These are phyloP conservation scores for Nicotiana rustica DNA, from an alignment of 305 asterid genomes.

Conservation along the genomic window DNA sequence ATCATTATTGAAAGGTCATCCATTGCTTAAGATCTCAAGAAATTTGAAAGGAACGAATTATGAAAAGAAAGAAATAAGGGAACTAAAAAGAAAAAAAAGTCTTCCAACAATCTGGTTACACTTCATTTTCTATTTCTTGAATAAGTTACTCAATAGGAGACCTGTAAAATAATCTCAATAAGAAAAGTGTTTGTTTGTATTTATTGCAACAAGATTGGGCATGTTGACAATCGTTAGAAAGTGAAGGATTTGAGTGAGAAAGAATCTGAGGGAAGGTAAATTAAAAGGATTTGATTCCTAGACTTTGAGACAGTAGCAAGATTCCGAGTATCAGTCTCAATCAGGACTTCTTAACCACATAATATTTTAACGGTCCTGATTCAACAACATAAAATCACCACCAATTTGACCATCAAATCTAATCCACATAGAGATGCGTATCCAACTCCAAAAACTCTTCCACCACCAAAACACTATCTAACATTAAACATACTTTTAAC, in stretches of 20 bases:
- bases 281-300: conserved; percentile 17
- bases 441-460: not conserved
- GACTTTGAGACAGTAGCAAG: not conserved
- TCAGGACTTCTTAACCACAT: not conserved
- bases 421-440: not conserved
- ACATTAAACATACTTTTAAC: not conserved
- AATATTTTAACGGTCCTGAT: not conserved
- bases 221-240: conserved; percentile 10
- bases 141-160: not conserved
- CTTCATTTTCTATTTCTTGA: not conserved
- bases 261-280: not conserved
- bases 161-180: too few relatives aligned
- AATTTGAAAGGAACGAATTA: too few relatives aligned
- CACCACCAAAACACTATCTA: not conserved
- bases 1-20: not conserved
- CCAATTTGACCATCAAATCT: conserved; percentile 25
- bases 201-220: not conserved
- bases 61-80: too few relatives aligned
- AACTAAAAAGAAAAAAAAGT: too few relatives aligned
- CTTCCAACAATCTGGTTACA: too few relatives aligned
- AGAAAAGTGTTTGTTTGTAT: not conserved
- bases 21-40: not conserved
- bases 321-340: not conserved
- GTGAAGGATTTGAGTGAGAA: not conserved
- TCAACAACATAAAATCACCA: not conserved